Evolutionary conservation across 2,329 filamentous ascomycete species (phyloP), one percentile per base, ranked within the genome.

Genomic region (Scedosporium aurantiacum): DNA sequence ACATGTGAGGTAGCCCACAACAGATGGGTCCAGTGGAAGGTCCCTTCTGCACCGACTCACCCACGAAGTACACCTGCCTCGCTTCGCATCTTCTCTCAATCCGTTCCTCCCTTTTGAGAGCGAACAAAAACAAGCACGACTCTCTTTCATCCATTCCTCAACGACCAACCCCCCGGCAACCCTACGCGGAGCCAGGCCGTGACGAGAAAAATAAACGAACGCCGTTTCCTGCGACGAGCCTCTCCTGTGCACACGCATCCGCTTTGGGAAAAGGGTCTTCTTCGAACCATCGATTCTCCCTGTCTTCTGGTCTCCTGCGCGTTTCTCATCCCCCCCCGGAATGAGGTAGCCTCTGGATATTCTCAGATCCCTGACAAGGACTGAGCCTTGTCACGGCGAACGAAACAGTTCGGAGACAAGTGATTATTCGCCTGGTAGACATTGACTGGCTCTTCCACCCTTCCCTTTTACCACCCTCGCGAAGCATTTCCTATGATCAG

Each of bases 281-380:
- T 47, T 25, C 54, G 54, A 61, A 18, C n/a, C 41, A 37, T 52
- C 52, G 55, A 58, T 43, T 52, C 47, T 61, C 60, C 60, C 54
- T 14, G 16, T 47, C 61, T 47, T 60, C 43, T 63, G 60, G 52
- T 58, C 61, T 54, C 61, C 16, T 16, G 50, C 61, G 60, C 50
- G 50, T 27, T 23, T 62, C 62, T 47, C 40, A 8, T 50, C 55
- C 56, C 56, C 58, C 45, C 37, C 68, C 79, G 80, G 78, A 79
- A 84, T 84, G 81, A 78, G 80, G 81, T 83, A 83, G 78, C 75
- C 73, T 70, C 71, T 73, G 75, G 74, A 73, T 74, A 74, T 72
- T 73, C 80, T 82, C 81, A 82, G 80, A 77, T 82, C 80, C 81
- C 75, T 81, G 74, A 78, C 76, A 74, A 61, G 81, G 81, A 83